These are phyloP conservation scores for Neofusicoccum laricinum DNA, from an alignment of 2,329 filamentous ascomycete genomes.

Conservation along the genomic window DNA sequence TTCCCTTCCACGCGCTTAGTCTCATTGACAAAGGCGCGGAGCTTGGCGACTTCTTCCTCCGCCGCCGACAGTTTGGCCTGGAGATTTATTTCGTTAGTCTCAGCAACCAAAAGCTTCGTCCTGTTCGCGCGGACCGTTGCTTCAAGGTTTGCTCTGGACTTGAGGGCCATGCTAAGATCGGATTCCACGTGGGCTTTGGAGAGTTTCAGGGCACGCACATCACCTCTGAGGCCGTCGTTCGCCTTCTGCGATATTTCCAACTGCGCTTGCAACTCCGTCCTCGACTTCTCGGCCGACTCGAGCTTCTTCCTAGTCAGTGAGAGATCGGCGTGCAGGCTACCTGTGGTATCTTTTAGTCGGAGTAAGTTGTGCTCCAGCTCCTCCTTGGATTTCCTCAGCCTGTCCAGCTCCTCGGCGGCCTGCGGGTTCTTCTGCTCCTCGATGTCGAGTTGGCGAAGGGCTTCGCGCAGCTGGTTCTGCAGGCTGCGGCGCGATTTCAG, in stretches of 20 bases:
- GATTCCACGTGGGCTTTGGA: conserved; percentile 23
- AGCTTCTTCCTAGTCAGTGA: conserved; percentile 25
- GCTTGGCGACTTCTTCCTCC: conserved; percentile 27
- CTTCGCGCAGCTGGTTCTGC: conserved; percentile 15
- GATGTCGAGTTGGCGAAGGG: conserved; percentile 1
- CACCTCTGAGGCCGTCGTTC: conserved; percentile 20
- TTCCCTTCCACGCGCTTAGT: conserved; percentile 30
- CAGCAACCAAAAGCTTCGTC: conserved; percentile 25
- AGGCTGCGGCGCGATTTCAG: conserved; percentile 9
- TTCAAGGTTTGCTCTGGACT: conserved; percentile 23
- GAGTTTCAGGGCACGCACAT: conserved; percentile 21
- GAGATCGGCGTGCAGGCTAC: conserved; percentile 24
- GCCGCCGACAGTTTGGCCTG: conserved; percentile 24
- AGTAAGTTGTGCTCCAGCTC: conserved; percentile 26
- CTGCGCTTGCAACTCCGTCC: conserved; percentile 22
- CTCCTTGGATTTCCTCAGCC: conserved; percentile 20
- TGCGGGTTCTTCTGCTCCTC: conserved; percentile 15
- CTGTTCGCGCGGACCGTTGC: conserved; percentile 22
- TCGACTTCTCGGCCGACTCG: conserved; percentile 23
- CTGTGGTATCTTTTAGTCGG: conserved; percentile 22
- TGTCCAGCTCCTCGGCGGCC: conserved; percentile 24
- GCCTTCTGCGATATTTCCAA: conserved; percentile 24
- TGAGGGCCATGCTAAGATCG: conserved; percentile 20
- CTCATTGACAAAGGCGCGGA: conserved; percentile 27
- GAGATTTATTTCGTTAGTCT: conserved; percentile 24